Conservation (phyloP, 257 asterid species). For the Cynanchum wilfordii region DNA sequence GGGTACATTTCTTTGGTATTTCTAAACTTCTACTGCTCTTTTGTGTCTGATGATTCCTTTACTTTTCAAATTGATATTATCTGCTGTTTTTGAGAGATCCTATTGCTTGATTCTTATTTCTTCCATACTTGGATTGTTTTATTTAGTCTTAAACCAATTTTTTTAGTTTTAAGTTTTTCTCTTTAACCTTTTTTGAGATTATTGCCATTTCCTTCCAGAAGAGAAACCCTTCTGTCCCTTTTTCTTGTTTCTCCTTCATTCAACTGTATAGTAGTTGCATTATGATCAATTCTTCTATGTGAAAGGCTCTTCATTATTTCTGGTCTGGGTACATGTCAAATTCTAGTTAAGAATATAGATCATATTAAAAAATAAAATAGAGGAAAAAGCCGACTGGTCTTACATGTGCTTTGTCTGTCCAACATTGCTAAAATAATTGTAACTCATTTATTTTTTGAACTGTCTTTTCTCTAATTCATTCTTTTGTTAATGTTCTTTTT, state of each 20-base stretch:
- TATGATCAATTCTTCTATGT: neutral
- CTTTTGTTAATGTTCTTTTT: neutral
- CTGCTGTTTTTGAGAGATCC: neutral
- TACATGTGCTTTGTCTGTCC: neutral
- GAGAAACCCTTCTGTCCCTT: neutral
- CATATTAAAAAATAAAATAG: neutral
- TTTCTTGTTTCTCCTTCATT: neutral
- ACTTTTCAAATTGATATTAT: slow-evolving; percentile 4
- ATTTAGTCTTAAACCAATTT: neutral
- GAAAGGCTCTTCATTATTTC: neutral
- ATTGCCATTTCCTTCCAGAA: neutral
- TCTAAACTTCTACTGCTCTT: neutral
- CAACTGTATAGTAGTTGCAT: neutral
- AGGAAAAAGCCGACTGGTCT: neutral
- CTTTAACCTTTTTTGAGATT: neutral
- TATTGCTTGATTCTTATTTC: neutral
- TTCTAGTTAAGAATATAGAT: neutral
- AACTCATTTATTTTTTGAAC: neutral
- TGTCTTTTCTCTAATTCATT: neutral
- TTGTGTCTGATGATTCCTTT: neutral
- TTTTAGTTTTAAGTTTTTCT: neutral
- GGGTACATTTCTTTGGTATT: no score
- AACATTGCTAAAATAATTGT: neutral
- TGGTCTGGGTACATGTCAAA: neutral
- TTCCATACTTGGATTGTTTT: neutral